Conservation (phyloP, 257 asterid species). For the Leonotis leonurus region DNA sequence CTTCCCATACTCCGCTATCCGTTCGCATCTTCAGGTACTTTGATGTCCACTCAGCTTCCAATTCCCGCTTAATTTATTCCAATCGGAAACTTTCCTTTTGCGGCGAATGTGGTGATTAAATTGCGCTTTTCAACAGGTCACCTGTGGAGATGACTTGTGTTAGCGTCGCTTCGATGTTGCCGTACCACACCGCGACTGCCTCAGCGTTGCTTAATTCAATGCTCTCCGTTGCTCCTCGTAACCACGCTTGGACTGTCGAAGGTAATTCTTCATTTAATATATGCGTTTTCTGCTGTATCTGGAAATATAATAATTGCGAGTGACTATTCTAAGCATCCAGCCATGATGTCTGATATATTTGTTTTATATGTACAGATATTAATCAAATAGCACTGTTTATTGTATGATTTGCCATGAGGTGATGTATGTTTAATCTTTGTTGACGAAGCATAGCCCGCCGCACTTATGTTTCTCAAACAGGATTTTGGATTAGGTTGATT, state of each 20-base stretch:
- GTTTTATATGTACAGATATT: neutral
- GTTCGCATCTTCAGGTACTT: slow-evolving; percentile 69
- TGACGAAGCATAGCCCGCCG: neutral
- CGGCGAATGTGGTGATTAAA: neutral
- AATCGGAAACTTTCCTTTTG: neutral
- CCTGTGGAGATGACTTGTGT: slow-evolving; percentile 75
- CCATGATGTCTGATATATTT: neutral
- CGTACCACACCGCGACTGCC: slow-evolving; percentile 88
- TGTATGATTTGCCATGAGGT: neutral
- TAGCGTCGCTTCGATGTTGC: slow-evolving; percentile 61
- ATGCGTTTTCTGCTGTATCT: neutral
- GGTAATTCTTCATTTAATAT: slow-evolving; percentile 30
- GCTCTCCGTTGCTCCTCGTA: slow-evolving; percentile 73
- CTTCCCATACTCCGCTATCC: slow-evolving; percentile 56
- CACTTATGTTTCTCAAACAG: slow-evolving; percentile 7
- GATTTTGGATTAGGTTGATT: neutral
- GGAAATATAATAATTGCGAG: neutral
- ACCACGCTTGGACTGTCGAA: slow-evolving; percentile 74
- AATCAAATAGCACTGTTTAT: neutral
- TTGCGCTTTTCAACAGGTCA: slow-evolving; percentile 31
- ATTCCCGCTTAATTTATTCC: neutral
- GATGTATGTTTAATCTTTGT: neutral
- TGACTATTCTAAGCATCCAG: neutral
- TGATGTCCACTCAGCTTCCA: neutral
- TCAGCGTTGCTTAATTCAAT: slow-evolving; percentile 77